These are phyloP conservation scores for Globisporangium uncinulatum DNA, from an alignment of 352 stramenopile species.

Conservation along the genomic window DNA sequence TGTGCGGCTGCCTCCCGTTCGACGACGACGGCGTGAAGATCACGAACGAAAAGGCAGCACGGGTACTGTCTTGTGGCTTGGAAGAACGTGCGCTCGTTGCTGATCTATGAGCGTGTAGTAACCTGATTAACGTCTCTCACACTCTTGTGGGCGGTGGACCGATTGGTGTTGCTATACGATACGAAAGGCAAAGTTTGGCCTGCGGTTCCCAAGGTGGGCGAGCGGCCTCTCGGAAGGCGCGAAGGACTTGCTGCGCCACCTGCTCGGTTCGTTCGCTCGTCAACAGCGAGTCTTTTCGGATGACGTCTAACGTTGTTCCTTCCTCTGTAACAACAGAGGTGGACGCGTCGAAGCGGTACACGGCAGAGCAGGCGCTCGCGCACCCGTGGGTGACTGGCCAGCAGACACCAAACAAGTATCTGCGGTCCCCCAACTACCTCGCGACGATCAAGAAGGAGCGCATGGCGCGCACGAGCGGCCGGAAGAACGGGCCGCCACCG, in stretches of 20 bases:
- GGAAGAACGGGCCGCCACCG: background rate
- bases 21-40: constrained; percentile 94
- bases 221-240: constrained; percentile 77
- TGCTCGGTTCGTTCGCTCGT: constrained; percentile 38
- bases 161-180: constrained; percentile 8
- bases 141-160: background rate
- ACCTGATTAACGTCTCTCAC: no score
- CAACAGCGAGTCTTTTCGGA: background rate
- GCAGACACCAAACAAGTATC: constrained; percentile 81
- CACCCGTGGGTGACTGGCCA: constrained; percentile 86
- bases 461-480: constrained; percentile 11
- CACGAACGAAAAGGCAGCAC: constrained; percentile 62
- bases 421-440: constrained; percentile 85
- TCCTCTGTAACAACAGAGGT: constrained; percentile 40
- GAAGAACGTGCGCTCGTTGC: background rate
- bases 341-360: constrained; percentile 71
- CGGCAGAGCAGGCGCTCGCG: constrained; percentile 71
- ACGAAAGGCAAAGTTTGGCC: constrained; percentile 88
- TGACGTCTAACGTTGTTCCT: background rate
- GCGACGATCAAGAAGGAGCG: constrained; percentile 76
- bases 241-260: constrained; percentile 79
- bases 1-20: constrained; percentile 97
- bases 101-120: no score
- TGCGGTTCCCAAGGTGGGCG: constrained; percentile 94
- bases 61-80: constrained; percentile 19